phyloP scores from a whole-genome alignment of 2,329 filamentous ascomycete species.

The Botrytis sinoallii region DNA sequence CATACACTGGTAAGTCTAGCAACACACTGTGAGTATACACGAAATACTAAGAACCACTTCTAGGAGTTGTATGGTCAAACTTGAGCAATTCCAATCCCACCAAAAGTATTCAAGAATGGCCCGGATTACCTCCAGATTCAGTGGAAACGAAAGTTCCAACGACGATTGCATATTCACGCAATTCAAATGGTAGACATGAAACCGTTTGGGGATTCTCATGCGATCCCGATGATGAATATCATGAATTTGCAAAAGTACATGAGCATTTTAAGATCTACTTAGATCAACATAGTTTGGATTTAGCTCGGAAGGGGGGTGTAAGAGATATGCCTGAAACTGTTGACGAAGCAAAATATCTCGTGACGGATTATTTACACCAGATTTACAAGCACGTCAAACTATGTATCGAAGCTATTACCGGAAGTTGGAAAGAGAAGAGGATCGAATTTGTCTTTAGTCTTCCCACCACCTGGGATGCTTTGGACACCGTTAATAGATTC shows the following conservation, averaged over 20 bases:
- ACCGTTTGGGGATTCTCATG: constrained; percentile 10
- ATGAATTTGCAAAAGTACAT: background rate
- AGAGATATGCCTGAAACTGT: constrained; percentile 10
- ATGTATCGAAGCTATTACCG: constrained; percentile 50
- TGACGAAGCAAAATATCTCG: constrained; percentile 10
- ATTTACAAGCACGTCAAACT: background rate
- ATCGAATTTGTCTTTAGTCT: constrained; percentile 44
- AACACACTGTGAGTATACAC: background rate
- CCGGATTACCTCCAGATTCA: background rate
- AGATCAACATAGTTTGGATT: constrained; percentile 1
- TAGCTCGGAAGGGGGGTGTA: constrained; percentile 1
- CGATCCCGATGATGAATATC: constrained; percentile 14
- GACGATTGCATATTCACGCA: constrained; percentile 4
- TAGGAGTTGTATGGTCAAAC: constrained; percentile 13
- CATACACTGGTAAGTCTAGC: constrained; percentile 15
- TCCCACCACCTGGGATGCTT: constrained; percentile 43
- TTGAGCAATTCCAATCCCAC: constrained; percentile 3
- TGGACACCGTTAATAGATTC: constrained; percentile 39
- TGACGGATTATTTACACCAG: constrained; percentile 1
- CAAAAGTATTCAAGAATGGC: constrained; percentile 14
- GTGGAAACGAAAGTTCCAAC: constrained; percentile 14
- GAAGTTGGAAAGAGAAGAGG: constrained; percentile 26
- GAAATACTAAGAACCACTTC: background rate
- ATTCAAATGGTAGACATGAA: background rate
- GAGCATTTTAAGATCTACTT: constrained; percentile 19